A percentile compares a stretch with the other conserved stretches of the same genome.
These are phyloP conservation scores for Gliomastix tumulicola DNA, from an alignment of 2,329 filamentous ascomycete species.

Conservation along the genomic window DNA sequence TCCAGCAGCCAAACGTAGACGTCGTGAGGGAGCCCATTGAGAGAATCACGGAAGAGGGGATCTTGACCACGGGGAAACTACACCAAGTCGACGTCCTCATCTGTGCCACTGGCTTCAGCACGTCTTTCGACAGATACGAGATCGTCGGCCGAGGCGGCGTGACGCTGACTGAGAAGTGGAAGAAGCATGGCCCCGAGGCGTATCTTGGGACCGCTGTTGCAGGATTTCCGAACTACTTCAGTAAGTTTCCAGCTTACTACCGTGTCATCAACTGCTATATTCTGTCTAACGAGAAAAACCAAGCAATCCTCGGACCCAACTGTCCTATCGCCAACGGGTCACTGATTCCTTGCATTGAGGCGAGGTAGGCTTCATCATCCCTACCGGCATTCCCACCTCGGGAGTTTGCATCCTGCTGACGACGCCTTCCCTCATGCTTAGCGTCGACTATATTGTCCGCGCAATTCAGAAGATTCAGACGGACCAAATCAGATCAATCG, in stretches of 20 bases:
- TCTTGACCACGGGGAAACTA: slow-evolving; percentile 37
- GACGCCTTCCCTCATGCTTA: too few relatives aligned
- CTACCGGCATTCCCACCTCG: too few relatives aligned
- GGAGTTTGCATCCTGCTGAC: too few relatives aligned
- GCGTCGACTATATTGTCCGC: not conserved
- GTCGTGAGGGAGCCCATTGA: not conserved
- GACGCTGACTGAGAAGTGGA: slow-evolving; percentile 18
- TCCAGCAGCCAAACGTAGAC: not conserved
- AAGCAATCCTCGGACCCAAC: not conserved
- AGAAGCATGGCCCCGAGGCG: slow-evolving; percentile 25
- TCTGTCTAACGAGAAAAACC: not conserved
- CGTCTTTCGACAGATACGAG: slow-evolving; percentile 23
- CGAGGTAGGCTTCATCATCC: not conserved
- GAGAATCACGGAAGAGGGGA: slow-evolving; percentile 17
- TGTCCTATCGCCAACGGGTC: not conserved
- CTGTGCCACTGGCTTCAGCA: slow-evolving; percentile 48
- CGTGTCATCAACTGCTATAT: too few relatives aligned
- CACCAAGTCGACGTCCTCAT: slow-evolving; percentile 45
- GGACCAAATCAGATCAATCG: not conserved
- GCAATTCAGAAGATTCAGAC: not conserved
- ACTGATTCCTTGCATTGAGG: not conserved
- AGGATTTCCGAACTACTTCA: slow-evolving; percentile 34
- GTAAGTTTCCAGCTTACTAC: too few relatives aligned
- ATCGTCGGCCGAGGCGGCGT: slow-evolving; percentile 4
- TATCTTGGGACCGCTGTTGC: slow-evolving; percentile 45